Evolutionary conservation across 2,329 filamentous ascomycete species (phyloP).

Genomic region (Alternaria sp.): DNA sequence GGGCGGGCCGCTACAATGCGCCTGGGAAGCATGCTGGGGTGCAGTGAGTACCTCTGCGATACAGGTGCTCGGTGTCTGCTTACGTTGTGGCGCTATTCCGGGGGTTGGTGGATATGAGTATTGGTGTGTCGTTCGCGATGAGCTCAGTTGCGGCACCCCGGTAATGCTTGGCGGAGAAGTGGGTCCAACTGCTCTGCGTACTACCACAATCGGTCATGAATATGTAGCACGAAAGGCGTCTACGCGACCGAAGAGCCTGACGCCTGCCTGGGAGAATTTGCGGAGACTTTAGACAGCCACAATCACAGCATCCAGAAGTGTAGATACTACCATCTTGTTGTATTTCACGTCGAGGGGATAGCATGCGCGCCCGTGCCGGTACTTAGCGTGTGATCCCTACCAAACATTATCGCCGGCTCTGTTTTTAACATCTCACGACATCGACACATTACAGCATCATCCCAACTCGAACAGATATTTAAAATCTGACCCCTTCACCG

Average conservation of each 20-base stretch:
- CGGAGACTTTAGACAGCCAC: neutral
- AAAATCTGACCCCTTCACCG: slow-evolving; percentile 42
- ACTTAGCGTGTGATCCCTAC: slow-evolving; percentile 23
- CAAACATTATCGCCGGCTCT: slow-evolving; percentile 19
- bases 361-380: slow-evolving; percentile 17
- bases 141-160: slow-evolving; percentile 27
- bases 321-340: neutral
- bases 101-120: slow-evolving; percentile 25
- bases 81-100: slow-evolving; percentile 39
- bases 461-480: slow-evolving; percentile 35
- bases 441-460: slow-evolving; percentile 44
- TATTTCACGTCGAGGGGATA: slow-evolving; percentile 9
- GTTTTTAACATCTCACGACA: slow-evolving; percentile 28
- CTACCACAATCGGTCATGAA: slow-evolving; percentile 3
- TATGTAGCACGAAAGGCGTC: slow-evolving; percentile 15
- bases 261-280: neutral
- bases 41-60: slow-evolving; percentile 53
- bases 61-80: slow-evolving; percentile 22
- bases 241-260: slow-evolving; percentile 11
- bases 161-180: slow-evolving; percentile 22
- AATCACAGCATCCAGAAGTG: neutral
- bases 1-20: slow-evolving; percentile 53
- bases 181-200: slow-evolving; percentile 17
- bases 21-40: slow-evolving; percentile 53
- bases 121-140: slow-evolving; percentile 44